These are phyloP conservation scores for Schoenoplectus tabernaemontani DNA, from an alignment of 202 grass and related monocot genomes.

Conservation along the genomic window DNA sequence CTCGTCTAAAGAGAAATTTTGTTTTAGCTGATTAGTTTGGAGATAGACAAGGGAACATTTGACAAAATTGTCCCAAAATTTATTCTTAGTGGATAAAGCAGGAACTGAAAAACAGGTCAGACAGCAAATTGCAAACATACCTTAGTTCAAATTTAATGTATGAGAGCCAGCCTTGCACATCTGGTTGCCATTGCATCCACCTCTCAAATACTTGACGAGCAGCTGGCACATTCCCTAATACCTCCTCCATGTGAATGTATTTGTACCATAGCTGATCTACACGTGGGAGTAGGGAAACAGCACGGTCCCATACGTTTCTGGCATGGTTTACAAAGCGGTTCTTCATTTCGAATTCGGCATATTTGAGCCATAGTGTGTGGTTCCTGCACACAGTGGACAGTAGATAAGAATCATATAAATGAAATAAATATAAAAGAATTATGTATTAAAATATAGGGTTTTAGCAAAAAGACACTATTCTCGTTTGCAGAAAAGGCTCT, in stretches of 20 bases:
- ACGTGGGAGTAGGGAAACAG: conserved; percentile 62
- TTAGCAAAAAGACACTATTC: background rate
- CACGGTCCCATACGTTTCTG: conserved; percentile 83
- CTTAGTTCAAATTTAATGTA: conserved; percentile 90
- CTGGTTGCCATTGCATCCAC: conserved; percentile 77
- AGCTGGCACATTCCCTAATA: conserved; percentile 47
- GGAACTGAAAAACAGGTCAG: background rate
- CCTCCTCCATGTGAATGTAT: conserved; percentile 96
- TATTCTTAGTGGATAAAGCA: background rate
- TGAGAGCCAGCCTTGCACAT: conserved; percentile 61
- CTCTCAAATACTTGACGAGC: conserved; percentile 82
- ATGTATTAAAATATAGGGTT: background rate
- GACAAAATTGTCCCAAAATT: too few species aligned
- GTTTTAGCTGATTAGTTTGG: too few species aligned
- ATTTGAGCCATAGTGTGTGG: conserved; percentile 91
- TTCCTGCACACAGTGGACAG: conserved; percentile 32
- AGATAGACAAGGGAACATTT: too few species aligned
- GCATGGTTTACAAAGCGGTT: conserved; percentile 67
- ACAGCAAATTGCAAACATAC: conserved; percentile 19
- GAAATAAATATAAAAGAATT: background rate
- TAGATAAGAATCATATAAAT: background rate
- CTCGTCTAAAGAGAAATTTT: background rate
- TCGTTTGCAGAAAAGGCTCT: background rate
- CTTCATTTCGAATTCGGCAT: conserved; percentile 88
- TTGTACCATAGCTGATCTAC: conserved; percentile 96